These are phyloP conservation scores for Colletotrichum spinosum DNA, from an alignment of 2,329 filamentous ascomycete genomes.

Conservation along the genomic window DNA sequence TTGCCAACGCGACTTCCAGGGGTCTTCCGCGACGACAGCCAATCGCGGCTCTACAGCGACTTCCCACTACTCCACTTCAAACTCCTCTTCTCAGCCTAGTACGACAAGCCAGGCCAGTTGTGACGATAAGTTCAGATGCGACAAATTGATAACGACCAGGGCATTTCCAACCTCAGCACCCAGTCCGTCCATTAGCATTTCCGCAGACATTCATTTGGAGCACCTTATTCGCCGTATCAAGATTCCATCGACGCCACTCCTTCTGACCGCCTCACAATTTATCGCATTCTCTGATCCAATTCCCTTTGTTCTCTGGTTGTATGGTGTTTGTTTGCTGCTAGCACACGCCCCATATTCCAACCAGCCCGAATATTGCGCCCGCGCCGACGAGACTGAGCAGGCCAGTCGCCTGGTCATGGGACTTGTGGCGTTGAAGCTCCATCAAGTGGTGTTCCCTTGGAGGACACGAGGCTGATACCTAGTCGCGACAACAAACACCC, in stretches of 20 bases:
- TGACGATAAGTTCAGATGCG: conserved; percentile 33
- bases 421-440: conserved; percentile 32
- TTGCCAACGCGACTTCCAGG: conserved; percentile 1
- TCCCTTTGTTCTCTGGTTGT: conserved; percentile 25
- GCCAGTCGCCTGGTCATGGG: conserved; percentile 32
- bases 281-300: not conserved
- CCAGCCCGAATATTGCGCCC: conserved; percentile 13
- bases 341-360: conserved; percentile 29
- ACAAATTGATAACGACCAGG: conserved; percentile 34
- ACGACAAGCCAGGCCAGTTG: conserved; percentile 33
- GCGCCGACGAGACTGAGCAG: conserved; percentile 23
- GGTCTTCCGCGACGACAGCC: conserved; percentile 22
- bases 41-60: conserved; percentile 5
- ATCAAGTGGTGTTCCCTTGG: conserved; percentile 12
- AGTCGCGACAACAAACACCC: conserved; percentile 4
- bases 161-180: conserved; percentile 13
- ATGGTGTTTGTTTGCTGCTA: conserved; percentile 23
- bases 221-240: conserved; percentile 2
- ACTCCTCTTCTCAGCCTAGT: conserved; percentile 36
- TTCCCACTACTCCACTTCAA: conserved; percentile 25
- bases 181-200: conserved; percentile 1
- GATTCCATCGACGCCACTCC: conserved; percentile 20
- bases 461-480: conserved; percentile 12
- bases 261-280: conserved; percentile 9
- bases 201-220: conserved; percentile 5